phyloP scores from a whole-genome alignment of 176 grass and related monocot species.

The Avena sativa region DNA sequence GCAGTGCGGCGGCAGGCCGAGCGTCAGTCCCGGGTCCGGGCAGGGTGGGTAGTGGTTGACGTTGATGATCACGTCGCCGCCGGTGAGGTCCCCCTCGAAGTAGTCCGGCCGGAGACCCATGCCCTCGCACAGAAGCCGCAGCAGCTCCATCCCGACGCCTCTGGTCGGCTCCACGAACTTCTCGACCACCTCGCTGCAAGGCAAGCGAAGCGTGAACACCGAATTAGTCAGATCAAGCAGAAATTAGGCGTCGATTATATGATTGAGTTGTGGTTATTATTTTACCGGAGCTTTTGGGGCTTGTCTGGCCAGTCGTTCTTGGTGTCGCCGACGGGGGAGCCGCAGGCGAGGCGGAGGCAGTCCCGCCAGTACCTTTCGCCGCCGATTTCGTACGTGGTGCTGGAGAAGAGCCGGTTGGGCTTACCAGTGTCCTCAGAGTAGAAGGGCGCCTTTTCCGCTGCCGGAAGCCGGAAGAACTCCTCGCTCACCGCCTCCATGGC shows the following conservation, averaged over 20 bases:
- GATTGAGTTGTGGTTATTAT: background rate
- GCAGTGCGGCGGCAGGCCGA: conserved; percentile 76
- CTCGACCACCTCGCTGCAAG: conserved; percentile 35
- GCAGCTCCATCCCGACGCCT: conserved; percentile 58
- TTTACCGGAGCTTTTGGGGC: conserved; percentile 56
- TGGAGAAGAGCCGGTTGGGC: conserved; percentile 63
- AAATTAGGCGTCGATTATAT: background rate
- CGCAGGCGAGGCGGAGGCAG: conserved; percentile 69
- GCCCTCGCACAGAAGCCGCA: conserved; percentile 67
- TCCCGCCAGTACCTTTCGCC: conserved; percentile 63
- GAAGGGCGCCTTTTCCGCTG: conserved; percentile 49
- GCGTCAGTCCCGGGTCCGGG: conserved; percentile 60
- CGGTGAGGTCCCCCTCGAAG: conserved; percentile 61
- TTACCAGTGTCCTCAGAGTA: conserved; percentile 52
- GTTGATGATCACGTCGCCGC: conserved; percentile 63
- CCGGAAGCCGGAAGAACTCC: conserved; percentile 64
- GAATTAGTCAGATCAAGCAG: background rate
- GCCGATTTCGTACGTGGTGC: conserved; percentile 46
- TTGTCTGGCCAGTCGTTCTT: conserved; percentile 60
- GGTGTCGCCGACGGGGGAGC: conserved; percentile 44
- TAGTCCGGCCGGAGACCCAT: conserved; percentile 56
- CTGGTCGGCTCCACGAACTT: conserved; percentile 55
- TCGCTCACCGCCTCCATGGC: conserved; percentile 49
- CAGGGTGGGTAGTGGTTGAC: conserved; percentile 72
- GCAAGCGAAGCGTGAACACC: background rate